Evolutionary conservation across 2,329 filamentous ascomycete genomes (phyloP).

Genomic region (Nannizziopsis barbatae): DNA sequence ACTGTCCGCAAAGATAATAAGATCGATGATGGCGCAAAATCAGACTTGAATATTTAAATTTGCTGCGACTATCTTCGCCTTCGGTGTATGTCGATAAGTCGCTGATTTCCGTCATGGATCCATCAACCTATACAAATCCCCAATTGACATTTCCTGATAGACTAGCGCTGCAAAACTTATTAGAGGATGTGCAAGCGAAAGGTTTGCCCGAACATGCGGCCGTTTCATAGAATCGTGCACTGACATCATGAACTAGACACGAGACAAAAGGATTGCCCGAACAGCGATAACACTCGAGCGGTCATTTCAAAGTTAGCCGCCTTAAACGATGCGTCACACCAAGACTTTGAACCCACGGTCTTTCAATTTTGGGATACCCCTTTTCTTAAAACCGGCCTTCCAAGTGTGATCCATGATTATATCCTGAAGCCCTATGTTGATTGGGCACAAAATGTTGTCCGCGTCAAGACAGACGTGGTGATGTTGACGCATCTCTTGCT

Average conservation of each 20-base stretch:
- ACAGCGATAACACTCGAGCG: no score
- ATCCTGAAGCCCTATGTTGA: conserved; percentile 52
- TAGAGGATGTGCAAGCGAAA: background rate
- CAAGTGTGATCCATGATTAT: conserved; percentile 36
- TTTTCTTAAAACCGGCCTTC: conserved; percentile 28
- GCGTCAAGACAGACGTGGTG: conserved; percentile 60
- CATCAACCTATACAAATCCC: background rate
- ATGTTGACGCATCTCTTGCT: conserved; percentile 66
- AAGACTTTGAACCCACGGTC: conserved; percentile 45
- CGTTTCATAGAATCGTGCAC: no score
- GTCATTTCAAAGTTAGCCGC: conserved; percentile 27
- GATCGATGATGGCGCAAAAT: no score
- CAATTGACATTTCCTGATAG: background rate
- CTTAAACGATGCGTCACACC: conserved; percentile 40
- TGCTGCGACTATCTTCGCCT: background rate
- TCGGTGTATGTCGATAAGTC: background rate
- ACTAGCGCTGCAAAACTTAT: background rate
- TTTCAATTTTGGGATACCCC: conserved; percentile 43
- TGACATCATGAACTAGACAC: no score
- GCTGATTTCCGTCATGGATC: background rate
- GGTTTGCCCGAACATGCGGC: background rate
- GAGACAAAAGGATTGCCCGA: no score
- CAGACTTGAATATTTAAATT: background rate
- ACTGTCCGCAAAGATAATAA: no score
- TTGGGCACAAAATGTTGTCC: conserved; percentile 47